Percentiles rank a stretch among this genome's conserved stretches.
Evolutionary conservation across 805 yeast species (phyloP).

Genomic region (Myxozyma neglecta): DNA sequence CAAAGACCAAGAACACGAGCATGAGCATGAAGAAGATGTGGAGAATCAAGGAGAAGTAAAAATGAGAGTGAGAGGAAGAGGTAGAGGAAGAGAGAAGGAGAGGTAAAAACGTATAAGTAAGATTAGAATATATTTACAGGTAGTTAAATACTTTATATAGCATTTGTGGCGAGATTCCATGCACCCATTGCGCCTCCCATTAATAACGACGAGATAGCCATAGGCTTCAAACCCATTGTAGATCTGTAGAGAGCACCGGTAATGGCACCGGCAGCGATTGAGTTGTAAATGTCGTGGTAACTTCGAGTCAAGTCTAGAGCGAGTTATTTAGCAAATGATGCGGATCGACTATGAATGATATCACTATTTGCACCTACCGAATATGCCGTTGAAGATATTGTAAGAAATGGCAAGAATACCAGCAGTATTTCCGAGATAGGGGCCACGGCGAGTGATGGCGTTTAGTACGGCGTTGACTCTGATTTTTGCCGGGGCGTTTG

Average conservation of each 20-base stretch:
- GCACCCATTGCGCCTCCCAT: conserved; percentile 28
- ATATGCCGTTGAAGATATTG: conserved; percentile 73
- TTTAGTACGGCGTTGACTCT: conserved; percentile 87
- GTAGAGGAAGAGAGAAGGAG: not conserved
- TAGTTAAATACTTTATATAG: conserved; percentile 3
- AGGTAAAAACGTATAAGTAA: not conserved
- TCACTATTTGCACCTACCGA: conserved; percentile 11
- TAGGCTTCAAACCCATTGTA: conserved; percentile 79
- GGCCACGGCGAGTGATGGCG: conserved; percentile 93
- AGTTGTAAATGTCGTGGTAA: conserved; percentile 80
- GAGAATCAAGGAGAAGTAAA: not conserved
- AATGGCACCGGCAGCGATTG: conserved; percentile 84
- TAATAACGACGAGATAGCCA: conserved; percentile 76
- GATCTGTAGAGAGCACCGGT: conserved; percentile 91
- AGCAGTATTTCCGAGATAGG: conserved; percentile 90
- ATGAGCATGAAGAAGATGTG: not conserved
- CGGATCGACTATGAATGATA: not conserved
- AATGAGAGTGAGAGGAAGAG: not conserved
- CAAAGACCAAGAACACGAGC: not conserved
- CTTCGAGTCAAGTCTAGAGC: conserved; percentile 76
- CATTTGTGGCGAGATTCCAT: conserved; percentile 20
- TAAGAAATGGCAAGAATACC: conserved; percentile 91
- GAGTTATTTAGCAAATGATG: not conserved
- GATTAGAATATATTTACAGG: conserved; percentile 1
- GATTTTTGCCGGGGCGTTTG: conserved; percentile 73